These are phyloP conservation scores for Symbiodinium natans DNA, from an alignment of 73 alveolate species.

Conservation along the genomic window DNA sequence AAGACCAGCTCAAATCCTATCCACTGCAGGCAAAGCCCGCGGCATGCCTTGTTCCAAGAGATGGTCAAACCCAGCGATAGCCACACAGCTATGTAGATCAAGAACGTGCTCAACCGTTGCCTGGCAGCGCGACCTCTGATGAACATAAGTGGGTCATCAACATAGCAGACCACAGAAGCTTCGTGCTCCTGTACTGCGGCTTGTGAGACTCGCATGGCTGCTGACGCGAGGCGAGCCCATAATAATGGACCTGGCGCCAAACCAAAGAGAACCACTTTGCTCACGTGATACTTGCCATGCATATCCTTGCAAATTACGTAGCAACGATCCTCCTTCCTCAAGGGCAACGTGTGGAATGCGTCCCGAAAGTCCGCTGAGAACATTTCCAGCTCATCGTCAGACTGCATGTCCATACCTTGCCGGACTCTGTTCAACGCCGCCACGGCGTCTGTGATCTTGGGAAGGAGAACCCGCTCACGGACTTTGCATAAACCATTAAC, in stretches of 20 bases:
- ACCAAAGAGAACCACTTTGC: constrained; percentile 38
- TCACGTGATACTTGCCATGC: neutral
- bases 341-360: constrained; percentile 25
- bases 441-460: neutral
- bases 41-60: neutral
- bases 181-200: neutral
- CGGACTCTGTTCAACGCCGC: neutral
- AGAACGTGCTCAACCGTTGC: neutral
- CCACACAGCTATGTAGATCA: neutral
- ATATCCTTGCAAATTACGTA: neutral
- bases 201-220: constrained; percentile 20
- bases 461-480: constrained; percentile 18
- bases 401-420: too few relatives aligned
- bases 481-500: constrained; percentile 2
- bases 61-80: neutral
- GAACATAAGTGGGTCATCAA: constrained; percentile 17
- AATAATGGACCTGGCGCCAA: constrained; percentile 40
- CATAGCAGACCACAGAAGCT: neutral
- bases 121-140: neutral
- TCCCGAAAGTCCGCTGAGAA: neutral
- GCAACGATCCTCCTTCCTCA: neutral
- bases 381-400: neutral
- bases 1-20: constrained; percentile 2
- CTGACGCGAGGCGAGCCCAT: constrained; percentile 17
- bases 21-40: neutral